Percentiles rank a stretch among this genome's conserved stretches.
phyloP scores from a whole-genome alignment of 169 alveolate genomes.

The Plasmodium reichenowi region DNA sequence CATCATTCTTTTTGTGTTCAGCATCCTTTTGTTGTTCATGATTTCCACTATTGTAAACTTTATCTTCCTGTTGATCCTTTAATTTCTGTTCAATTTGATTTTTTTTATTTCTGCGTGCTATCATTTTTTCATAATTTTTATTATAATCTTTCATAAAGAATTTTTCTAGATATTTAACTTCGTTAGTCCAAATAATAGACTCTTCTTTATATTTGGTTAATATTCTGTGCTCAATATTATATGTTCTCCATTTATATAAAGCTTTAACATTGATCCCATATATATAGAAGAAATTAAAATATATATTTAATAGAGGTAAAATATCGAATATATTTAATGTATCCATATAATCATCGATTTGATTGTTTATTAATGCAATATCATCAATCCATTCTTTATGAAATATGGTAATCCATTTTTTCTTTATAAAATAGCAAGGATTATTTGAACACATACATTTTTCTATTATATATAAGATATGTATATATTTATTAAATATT shows the following conservation, averaged over 20 bases:
- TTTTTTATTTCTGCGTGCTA: no score
- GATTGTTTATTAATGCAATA: background rate
- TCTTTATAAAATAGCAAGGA: slow-evolving; percentile 9
- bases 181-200: no score
- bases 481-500: background rate
- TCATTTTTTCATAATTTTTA: no score
- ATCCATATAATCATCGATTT: background rate
- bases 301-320: slow-evolving; percentile 5
- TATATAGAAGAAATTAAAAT: slow-evolving; percentile 19
- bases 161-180: no score
- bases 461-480: slow-evolving; percentile 5
- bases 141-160: no score
- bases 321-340: slow-evolving; percentile 6
- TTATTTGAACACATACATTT: background rate
- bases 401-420: background rate
- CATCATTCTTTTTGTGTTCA: no score
- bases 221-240: background rate
- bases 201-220: background rate
- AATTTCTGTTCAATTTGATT: no score
- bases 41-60: no score
- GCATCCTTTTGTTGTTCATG: no score
- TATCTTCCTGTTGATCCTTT: no score
- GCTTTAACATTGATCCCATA: slow-evolving; percentile 5
- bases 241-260: background rate
- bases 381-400: background rate